A percentile compares a stretch with the other conserved stretches of the same genome.
These are phyloP conservation scores for Aspergillus sergii DNA, from an alignment of 2,329 filamentous ascomycete species.

Conservation along the genomic window DNA sequence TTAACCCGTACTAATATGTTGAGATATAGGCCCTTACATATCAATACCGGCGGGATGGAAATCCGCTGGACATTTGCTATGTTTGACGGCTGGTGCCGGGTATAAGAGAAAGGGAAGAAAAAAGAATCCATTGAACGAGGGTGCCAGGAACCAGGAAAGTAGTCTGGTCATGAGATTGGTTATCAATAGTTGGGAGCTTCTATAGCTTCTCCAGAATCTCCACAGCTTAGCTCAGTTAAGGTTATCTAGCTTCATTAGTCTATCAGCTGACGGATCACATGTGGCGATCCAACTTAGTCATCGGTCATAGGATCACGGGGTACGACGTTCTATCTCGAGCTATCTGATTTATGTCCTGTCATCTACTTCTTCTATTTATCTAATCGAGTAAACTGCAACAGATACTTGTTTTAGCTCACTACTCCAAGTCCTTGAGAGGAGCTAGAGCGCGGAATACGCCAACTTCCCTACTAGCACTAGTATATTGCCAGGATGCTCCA, in stretches of 20 bases:
- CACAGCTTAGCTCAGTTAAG: neutral
- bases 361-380: neutral
- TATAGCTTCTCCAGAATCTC: neutral
- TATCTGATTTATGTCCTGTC: neutral
- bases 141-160: neutral
- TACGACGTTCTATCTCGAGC: slow-evolving; percentile 7
- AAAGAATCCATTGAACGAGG: neutral
- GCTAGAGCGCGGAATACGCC: neutral
- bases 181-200: neutral
- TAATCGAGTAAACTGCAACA: neutral
- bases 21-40: too few species aligned
- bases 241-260: neutral
- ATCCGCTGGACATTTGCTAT: too few species aligned
- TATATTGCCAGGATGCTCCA: slow-evolving; percentile 18
- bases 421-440: neutral
- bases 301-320: slow-evolving; percentile 13
- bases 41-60: too few species aligned
- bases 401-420: neutral
- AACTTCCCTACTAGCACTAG: slow-evolving; percentile 10
- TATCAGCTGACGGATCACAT: slow-evolving; percentile 15
- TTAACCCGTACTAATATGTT: too few species aligned
- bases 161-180: neutral
- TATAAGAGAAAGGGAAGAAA: neutral
- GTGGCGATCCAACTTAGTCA: slow-evolving; percentile 13
- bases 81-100: too few species aligned